These are phyloP conservation scores for Groenewaldozyma auringiensis DNA, from an alignment of 1,139 yeast genomes.

Conservation along the genomic window DNA sequence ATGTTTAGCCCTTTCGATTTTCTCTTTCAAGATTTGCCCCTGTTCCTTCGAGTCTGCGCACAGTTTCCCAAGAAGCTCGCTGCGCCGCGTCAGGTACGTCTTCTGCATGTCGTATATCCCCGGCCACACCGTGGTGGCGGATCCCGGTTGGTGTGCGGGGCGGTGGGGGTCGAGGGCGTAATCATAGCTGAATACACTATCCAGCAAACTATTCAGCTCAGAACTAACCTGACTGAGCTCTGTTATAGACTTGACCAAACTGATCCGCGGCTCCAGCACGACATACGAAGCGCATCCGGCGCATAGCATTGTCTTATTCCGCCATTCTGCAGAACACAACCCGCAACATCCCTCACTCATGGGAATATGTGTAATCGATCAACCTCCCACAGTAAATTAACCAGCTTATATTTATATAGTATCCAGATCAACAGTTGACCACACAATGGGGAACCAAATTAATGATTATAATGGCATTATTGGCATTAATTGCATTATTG, in stretches of 20 bases:
- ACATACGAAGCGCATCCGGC: conserved; percentile 25
- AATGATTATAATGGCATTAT: not conserved
- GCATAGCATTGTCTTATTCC: conserved; percentile 18
- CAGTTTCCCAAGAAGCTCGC: not conserved
- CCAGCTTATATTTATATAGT: too few relatives aligned
- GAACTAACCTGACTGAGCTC: conserved; percentile 21
- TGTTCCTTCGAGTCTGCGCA: conserved; percentile 4
- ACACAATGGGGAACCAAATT: not conserved
- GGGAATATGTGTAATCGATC: too few relatives aligned
- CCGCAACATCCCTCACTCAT: not conserved
- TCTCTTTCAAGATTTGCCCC: conserved; percentile 4
- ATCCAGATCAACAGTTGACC: conserved; percentile 1
- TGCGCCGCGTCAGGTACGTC: not conserved
- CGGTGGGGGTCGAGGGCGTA: not conserved
- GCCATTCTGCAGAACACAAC: conserved; percentile 2
- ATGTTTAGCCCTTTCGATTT: conserved; percentile 7
- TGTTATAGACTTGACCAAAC: conserved; percentile 23
- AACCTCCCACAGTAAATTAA: too few relatives aligned
- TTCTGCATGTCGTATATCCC: not conserved
- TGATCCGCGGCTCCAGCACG: conserved; percentile 24
- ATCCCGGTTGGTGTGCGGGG: not conserved
- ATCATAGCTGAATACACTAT: conserved; percentile 7
- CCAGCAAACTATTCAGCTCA: conserved; percentile 16
- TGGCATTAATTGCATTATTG: too few relatives aligned
- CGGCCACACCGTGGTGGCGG: not conserved